Percentiles rank a stretch among this genome's conserved stretches.
These are phyloP conservation scores for Diaporthe australafricana DNA, from an alignment of 2,329 filamentous ascomycete species.

Conservation along the genomic window DNA sequence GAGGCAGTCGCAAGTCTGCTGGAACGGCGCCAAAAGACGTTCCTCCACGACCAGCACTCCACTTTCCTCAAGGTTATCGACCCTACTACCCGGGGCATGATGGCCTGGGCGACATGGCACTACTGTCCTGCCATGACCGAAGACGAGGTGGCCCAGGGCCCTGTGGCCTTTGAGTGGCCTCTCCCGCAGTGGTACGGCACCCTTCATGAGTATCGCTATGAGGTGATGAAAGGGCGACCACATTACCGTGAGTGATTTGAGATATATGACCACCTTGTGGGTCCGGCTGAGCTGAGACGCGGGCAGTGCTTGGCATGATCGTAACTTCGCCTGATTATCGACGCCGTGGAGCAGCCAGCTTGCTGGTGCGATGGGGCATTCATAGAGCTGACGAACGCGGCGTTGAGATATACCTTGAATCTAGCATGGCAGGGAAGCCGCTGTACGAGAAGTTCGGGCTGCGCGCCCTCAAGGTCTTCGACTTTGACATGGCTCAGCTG, in stretches of 20 bases:
- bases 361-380: background rate
- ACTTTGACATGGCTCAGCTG: conserved; percentile 12
- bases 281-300: background rate
- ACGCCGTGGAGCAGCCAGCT: conserved; percentile 1
- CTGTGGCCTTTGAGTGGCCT: background rate
- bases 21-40: background rate
- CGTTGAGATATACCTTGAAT: conserved; percentile 12
- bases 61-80: conserved; percentile 9
- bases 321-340: background rate
- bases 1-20: background rate
- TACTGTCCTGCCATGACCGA: background rate
- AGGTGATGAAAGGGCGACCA: background rate
- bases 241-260: background rate
- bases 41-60: background rate
- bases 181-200: background rate
- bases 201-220: background rate
- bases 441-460: conserved; percentile 8
- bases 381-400: background rate
- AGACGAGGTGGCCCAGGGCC: conserved; percentile 3
- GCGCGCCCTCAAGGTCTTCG: background rate
- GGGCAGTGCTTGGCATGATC: conserved; percentile 12
- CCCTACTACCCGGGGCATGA: background rate
- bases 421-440: background rate
- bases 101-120: conserved; percentile 10
- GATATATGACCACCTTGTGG: background rate